These are phyloP conservation scores for Heliamphora pulchella DNA, from an alignment of 179 eudicot species.

Conservation along the genomic window DNA sequence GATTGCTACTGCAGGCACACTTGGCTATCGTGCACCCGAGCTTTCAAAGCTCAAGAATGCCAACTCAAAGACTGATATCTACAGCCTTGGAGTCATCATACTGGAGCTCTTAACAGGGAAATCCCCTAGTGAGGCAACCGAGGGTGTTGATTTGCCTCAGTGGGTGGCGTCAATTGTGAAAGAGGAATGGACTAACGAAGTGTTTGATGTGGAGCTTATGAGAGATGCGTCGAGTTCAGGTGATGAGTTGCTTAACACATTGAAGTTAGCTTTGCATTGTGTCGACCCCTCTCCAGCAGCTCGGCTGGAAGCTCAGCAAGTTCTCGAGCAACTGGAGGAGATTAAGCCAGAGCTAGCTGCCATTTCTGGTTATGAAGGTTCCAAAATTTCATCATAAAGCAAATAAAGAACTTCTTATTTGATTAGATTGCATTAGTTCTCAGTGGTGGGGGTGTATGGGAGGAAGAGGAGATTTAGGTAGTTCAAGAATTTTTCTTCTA, in stretches of 20 bases:
- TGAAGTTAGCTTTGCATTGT: conserved; percentile 83
- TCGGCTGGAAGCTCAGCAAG: conserved; percentile 70
- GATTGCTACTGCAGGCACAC: conserved; percentile 60
- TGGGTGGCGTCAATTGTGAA: conserved; percentile 94
- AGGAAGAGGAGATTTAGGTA: neutral
- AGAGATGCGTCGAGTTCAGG: conserved; percentile 60
- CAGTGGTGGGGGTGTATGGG: no score
- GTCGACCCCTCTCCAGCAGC: conserved; percentile 79
- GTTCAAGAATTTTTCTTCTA: neutral
- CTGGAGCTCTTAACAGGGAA: conserved; percentile 87
- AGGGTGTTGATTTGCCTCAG: conserved; percentile 83
- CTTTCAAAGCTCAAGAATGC: conserved; percentile 65
- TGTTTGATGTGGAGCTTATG: conserved; percentile 81
- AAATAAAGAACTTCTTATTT: conserved; percentile 1
- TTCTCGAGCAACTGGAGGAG: conserved; percentile 71
- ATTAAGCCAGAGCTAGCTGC: conserved; percentile 49
- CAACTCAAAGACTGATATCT: conserved; percentile 63
- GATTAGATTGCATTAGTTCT: neutral
- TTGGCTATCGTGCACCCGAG: conserved; percentile 87
- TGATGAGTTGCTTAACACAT: conserved; percentile 68
- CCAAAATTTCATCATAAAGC: conserved; percentile 20
- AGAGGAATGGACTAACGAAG: conserved; percentile 96
- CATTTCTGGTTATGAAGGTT: conserved; percentile 31
- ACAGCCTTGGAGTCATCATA: conserved; percentile 79
- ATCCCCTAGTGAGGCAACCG: conserved; percentile 67